Conservation (phyloP, 176 grass and related monocot genomes). For the Oryza nivara region DNA sequence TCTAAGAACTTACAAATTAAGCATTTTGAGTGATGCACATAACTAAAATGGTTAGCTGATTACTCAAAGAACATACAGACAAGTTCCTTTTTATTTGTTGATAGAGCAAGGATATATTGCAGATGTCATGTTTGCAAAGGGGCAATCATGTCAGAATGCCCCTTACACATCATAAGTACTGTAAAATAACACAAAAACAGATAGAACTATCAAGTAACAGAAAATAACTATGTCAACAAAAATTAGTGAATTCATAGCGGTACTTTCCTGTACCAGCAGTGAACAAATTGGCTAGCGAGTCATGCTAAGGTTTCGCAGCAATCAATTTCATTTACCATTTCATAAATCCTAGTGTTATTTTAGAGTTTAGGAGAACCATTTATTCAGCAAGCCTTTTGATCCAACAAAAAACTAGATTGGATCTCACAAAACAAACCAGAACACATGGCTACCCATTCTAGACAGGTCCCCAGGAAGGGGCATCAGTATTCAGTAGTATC, state of each 20-base stretch:
- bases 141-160: background rate
- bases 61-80: background rate
- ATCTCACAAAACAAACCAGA: slow-evolving; percentile 21
- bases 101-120: background rate
- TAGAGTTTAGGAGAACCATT: background rate
- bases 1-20: slow-evolving; percentile 4
- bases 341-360: background rate
- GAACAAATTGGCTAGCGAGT: background rate
- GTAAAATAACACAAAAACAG: background rate
- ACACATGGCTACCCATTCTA: slow-evolving; percentile 28
- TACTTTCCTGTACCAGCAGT: background rate
- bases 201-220: background rate
- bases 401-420: slow-evolving; percentile 15
- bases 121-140: background rate
- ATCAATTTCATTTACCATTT: background rate
- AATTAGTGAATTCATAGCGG: background rate
- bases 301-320: background rate
- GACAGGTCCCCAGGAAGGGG: slow-evolving; percentile 30
- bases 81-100: slow-evolving; percentile 8
- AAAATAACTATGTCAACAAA: background rate
- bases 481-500: slow-evolving; percentile 1
- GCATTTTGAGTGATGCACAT: background rate
- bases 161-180: background rate
- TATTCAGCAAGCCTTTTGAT: background rate
- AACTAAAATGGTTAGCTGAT: background rate